Evolutionary conservation across 345 rosid species (phyloP).

Genomic region (Orychophragmus violaceus): DNA sequence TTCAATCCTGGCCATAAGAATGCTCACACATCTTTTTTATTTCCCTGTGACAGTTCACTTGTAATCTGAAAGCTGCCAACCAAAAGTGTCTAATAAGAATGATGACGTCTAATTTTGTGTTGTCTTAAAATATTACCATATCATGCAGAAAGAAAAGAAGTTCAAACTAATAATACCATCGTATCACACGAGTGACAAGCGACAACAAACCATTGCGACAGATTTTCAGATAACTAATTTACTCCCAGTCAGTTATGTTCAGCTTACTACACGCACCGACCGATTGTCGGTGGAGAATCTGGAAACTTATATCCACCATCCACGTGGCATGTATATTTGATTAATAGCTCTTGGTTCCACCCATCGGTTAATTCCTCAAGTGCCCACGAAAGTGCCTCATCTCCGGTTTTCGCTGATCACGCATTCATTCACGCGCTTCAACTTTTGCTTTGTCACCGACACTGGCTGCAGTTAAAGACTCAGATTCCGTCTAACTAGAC

Average conservation of each 20-base stretch:
- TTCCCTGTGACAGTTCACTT: no score
- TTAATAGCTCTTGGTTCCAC: not conserved
- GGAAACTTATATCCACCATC: not conserved
- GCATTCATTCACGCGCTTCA: not conserved
- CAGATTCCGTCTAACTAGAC: slow-evolving; percentile 3
- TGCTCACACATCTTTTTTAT: no score
- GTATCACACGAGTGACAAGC: not conserved
- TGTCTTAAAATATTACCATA: no score
- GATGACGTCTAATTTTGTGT: not conserved
- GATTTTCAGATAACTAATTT: slow-evolving; percentile 7
- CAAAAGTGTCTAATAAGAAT: no score
- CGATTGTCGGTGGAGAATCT: slow-evolving; percentile 34
- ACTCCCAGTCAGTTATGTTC: not conserved
- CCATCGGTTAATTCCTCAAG: not conserved
- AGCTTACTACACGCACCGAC: slow-evolving; percentile 10
- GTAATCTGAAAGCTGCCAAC: no score
- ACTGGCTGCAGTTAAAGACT: not conserved
- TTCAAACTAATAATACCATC: not conserved
- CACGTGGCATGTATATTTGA: not conserved
- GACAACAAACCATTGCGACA: slow-evolving; percentile 13
- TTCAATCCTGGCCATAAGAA: no score
- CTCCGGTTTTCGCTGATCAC: not conserved
- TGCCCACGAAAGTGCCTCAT: not conserved
- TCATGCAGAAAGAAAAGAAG: no score
- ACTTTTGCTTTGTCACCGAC: slow-evolving; percentile 24